Evolutionary conservation across 2,329 filamentous ascomycete species (phyloP).

Genomic region (Purpureocillium takamizusanense): DNA sequence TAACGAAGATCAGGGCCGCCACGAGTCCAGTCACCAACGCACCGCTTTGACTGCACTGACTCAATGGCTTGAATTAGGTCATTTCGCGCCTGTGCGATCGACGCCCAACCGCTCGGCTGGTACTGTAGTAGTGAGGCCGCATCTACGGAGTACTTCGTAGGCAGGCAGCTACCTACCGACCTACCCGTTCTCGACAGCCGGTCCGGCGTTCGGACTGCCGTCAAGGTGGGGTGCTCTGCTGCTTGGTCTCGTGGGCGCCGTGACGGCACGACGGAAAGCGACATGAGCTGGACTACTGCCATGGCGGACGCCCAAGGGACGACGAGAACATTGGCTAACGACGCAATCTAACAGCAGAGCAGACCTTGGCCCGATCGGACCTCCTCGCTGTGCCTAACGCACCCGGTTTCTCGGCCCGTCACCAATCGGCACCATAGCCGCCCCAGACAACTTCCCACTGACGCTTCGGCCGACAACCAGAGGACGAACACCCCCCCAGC

Average conservation of each 20-base stretch:
- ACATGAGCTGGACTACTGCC: too few relatives aligned
- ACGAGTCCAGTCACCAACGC: background rate
- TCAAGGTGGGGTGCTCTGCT: background rate
- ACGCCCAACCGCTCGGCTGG: background rate
- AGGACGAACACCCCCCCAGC: background rate
- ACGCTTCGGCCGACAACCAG: background rate
- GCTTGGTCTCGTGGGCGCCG: background rate
- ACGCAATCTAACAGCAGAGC: background rate
- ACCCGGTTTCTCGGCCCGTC: background rate
- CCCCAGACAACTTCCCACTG: background rate
- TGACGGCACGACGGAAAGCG: too few relatives aligned
- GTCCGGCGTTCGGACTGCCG: too few relatives aligned
- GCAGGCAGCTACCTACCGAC: too few relatives aligned
- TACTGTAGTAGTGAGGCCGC: too few relatives aligned
- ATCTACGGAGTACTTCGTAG: too few relatives aligned
- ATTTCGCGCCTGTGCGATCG: slow-evolving; percentile 1
- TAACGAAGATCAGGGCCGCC: background rate
- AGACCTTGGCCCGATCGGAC: background rate
- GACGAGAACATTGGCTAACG: background rate
- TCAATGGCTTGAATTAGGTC: background rate
- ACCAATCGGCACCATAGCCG: slow-evolving; percentile 1
- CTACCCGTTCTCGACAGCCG: too few relatives aligned
- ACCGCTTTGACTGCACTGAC: slow-evolving; percentile 1
- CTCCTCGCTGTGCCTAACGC: background rate
- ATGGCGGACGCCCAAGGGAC: background rate